Evolutionary conservation across 2,329 filamentous ascomycete genomes (phyloP).

Genomic region (Spiromastix sp.): DNA sequence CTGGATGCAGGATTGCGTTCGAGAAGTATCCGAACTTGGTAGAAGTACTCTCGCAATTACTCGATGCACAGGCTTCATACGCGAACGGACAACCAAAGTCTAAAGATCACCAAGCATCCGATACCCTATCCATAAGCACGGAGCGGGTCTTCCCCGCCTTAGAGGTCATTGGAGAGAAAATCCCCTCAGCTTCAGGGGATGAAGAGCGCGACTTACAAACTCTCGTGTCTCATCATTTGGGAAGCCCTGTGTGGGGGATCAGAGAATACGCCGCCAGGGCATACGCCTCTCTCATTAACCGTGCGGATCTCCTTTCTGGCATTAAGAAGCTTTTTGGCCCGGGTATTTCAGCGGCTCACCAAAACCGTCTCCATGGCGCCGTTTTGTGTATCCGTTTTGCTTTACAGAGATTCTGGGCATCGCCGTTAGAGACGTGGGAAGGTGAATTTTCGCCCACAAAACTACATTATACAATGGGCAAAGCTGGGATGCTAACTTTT

Average conservation of each 20-base stretch:
- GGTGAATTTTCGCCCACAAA: no score
- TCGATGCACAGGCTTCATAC: conserved; percentile 10
- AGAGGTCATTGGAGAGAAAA: conserved; percentile 35
- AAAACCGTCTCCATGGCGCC: conserved; percentile 33
- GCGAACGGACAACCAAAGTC: neutral
- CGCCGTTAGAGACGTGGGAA: conserved; percentile 23
- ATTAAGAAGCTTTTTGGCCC: conserved; percentile 17
- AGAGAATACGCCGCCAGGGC: conserved; percentile 37
- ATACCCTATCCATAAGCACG: conserved; percentile 27
- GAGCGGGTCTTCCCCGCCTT: conserved; percentile 36
- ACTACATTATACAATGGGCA: no score
- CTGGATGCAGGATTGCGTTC: conserved; percentile 29
- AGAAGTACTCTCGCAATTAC: conserved; percentile 25
- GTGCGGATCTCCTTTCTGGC: conserved; percentile 21
- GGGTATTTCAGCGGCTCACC: conserved; percentile 9
- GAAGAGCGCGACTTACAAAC: conserved; percentile 23
- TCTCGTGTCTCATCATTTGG: conserved; percentile 28
- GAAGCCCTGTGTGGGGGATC: conserved; percentile 35
- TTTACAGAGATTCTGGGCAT: conserved; percentile 24
- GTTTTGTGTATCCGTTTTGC: conserved; percentile 30
- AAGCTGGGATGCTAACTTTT: no score
- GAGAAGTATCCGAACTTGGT: conserved; percentile 30
- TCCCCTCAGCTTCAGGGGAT: conserved; percentile 23
- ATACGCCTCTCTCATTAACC: conserved; percentile 28
- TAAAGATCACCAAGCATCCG: conserved; percentile 7